A percentile compares a stretch with the other conserved stretches of the same genome.
phyloP scores from a whole-genome alignment of 2,329 filamentous ascomycete genomes.

The Gyromitra esculenta region DNA sequence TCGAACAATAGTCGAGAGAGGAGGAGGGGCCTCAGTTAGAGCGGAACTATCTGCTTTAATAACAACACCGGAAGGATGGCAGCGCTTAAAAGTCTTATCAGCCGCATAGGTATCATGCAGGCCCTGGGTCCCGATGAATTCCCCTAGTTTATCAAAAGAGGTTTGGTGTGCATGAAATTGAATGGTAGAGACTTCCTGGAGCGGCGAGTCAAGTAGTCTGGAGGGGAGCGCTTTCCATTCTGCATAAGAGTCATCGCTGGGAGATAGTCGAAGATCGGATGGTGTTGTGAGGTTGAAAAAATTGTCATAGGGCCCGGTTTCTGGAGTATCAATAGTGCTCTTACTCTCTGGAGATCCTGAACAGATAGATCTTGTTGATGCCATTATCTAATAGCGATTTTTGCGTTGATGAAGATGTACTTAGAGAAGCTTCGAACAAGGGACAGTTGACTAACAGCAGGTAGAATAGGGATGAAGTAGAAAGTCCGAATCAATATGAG shows the following conservation, averaged over 20 bases:
- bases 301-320: constrained; percentile 39
- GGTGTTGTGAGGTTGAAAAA: constrained; percentile 40
- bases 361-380: constrained; percentile 44
- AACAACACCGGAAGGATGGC: not conserved
- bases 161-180: constrained; percentile 12
- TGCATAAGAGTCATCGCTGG: constrained; percentile 32
- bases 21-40: not conserved
- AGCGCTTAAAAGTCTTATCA: not conserved
- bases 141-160: not conserved
- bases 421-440: not conserved
- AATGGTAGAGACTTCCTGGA: constrained; percentile 15
- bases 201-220: constrained; percentile 46
- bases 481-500: too few species aligned
- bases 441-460: not conserved
- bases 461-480: not conserved
- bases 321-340: constrained; percentile 50
- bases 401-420: not conserved
- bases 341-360: constrained; percentile 51
- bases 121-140: not conserved
- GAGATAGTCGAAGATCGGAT: constrained; percentile 41
- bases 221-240: constrained; percentile 47
- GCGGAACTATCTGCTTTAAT: not conserved
- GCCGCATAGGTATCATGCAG: constrained; percentile 7
- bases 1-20: not conserved
- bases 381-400: constrained; percentile 26